phyloP scores from a whole-genome alignment of 495 filamentous ascomycete species.

The Penicillium salamii region DNA sequence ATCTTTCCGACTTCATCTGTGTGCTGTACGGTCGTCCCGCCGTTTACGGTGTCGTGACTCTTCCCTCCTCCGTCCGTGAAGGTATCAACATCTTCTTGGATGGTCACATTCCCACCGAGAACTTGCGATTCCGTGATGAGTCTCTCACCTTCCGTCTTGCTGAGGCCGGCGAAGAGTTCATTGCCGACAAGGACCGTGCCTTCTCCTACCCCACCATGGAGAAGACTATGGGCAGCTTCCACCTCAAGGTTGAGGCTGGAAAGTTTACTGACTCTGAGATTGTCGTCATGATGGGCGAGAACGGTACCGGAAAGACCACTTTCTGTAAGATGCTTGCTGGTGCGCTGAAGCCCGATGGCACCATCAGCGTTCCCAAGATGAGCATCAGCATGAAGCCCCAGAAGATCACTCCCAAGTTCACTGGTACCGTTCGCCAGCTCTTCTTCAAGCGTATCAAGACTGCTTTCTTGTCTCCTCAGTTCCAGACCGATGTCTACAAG shows the following conservation, averaged over 20 bases:
- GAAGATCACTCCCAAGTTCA: conserved; percentile 97
- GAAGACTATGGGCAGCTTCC: conserved; percentile 90
- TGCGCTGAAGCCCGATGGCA: conserved; percentile 81
- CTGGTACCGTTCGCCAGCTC: conserved; percentile 89
- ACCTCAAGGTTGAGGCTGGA: conserved; percentile 75
- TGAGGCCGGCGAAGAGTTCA: conserved; percentile 87
- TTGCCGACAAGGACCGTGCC: conserved; percentile 77
- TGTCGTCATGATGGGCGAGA: conserved; percentile 99
- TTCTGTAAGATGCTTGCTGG: conserved; percentile 97
- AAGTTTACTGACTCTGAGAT: conserved; percentile 97
- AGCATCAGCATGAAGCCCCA: conserved; percentile 99
- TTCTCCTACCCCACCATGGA: conserved; percentile 88
- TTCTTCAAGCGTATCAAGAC: conserved; percentile 98
- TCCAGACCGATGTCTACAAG: conserved; percentile 99
- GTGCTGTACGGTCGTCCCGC: conserved; percentile 94
- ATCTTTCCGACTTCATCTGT: conserved; percentile 97
- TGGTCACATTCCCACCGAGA: conserved; percentile 96
- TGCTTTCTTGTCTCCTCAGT: conserved; percentile 91
- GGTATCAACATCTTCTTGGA: conserved; percentile 99
- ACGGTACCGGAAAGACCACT: conserved; percentile 93
- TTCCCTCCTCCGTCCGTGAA: conserved; percentile 93
- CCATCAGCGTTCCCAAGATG: conserved; percentile 77
- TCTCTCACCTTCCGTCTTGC: conserved; percentile 94
- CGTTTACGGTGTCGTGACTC: conserved; percentile 96
- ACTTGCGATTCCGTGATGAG: conserved; percentile 96